A percentile compares a stretch with the other conserved stretches of the same genome.
These are phyloP conservation scores for Thelonectria rubi DNA, from an alignment of 2,329 filamentous ascomycete species.

Conservation along the genomic window DNA sequence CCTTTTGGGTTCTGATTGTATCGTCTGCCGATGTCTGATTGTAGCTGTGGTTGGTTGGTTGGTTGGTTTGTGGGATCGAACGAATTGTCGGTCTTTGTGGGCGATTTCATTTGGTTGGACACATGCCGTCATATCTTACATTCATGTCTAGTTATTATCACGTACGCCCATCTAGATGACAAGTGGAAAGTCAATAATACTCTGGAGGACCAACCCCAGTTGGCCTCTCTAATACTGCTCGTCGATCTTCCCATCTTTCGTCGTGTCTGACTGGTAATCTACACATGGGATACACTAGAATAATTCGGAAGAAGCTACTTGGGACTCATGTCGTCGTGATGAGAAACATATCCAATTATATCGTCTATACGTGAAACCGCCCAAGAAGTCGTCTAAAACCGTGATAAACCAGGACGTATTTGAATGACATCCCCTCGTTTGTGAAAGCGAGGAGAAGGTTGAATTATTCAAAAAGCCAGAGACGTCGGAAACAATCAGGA, in stretches of 20 bases:
- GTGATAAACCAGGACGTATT: not conserved
- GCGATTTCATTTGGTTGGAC: constrained; percentile 32
- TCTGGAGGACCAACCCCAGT: constrained; percentile 29
- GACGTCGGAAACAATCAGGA: not conserved
- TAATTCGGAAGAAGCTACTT: not conserved
- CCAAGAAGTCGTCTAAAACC: not conserved
- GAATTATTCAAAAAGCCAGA: not conserved
- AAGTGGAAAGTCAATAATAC: constrained; percentile 38
- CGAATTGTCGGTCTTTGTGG: constrained; percentile 9
- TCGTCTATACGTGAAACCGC: not conserved
- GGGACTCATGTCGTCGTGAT: not conserved
- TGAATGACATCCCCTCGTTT: not conserved
- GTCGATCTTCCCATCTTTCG: not conserved
- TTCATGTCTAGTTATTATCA: constrained; percentile 36
- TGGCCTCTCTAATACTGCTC: constrained; percentile 33
- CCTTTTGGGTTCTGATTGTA: constrained; percentile 59
- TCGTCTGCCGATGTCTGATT: constrained; percentile 1
- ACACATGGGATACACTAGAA: not conserved
- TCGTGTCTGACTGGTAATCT: not conserved
- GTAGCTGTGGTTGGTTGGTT: constrained; percentile 16
- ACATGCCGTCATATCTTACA: constrained; percentile 38
- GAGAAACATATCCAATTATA: not conserved
- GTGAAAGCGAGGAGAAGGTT: not conserved
- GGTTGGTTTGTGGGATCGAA: constrained; percentile 22
- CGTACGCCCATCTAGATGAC: constrained; percentile 32